Conservation (phyloP, 306 rosid genomes). For the Citrullus amarus region DNA sequence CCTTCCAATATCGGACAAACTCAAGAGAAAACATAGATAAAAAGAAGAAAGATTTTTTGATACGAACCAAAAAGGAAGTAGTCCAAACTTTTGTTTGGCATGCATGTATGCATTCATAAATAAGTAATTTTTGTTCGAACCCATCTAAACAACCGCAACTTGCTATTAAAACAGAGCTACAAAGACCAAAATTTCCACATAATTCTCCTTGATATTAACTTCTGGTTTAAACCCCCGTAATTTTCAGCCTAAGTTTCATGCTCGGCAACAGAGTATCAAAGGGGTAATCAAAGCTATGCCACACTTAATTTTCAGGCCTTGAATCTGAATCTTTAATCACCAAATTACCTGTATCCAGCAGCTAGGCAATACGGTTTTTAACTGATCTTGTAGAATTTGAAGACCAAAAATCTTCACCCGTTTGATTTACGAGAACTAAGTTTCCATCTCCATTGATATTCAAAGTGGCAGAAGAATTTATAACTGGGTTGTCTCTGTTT, state of each 20-base stretch:
- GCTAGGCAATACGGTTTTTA: conserved; percentile 15
- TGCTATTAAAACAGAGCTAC: too few relatives aligned
- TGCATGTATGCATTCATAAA: conserved; percentile 26
- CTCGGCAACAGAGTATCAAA: too few relatives aligned
- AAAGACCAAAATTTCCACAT: too few relatives aligned
- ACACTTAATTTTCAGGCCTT: neutral
- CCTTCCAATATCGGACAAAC: too few relatives aligned
- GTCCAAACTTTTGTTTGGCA: conserved; percentile 36
- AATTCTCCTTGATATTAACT: too few relatives aligned
- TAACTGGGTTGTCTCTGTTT: too few relatives aligned
- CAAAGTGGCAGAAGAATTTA: too few relatives aligned
- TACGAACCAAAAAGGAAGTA: conserved; percentile 24
- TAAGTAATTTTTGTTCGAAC: conserved; percentile 1
- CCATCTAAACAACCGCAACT: too few relatives aligned
- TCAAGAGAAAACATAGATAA: neutral
- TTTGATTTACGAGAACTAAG: neutral
- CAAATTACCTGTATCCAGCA: conserved; percentile 34
- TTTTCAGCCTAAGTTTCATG: too few relatives aligned
- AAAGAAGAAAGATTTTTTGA: neutral
- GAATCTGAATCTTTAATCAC: conserved; percentile 20
- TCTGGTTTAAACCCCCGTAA: too few relatives aligned
- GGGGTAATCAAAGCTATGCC: too few relatives aligned
- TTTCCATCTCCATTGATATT: too few relatives aligned
- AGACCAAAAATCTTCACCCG: conserved; percentile 17
- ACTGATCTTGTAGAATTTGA: conserved; percentile 18